Percentiles rank a stretch among this genome's conserved stretches.
These are phyloP conservation scores for Arctium minus DNA, from an alignment of 129 eudicot genomes.

Conservation along the genomic window DNA sequence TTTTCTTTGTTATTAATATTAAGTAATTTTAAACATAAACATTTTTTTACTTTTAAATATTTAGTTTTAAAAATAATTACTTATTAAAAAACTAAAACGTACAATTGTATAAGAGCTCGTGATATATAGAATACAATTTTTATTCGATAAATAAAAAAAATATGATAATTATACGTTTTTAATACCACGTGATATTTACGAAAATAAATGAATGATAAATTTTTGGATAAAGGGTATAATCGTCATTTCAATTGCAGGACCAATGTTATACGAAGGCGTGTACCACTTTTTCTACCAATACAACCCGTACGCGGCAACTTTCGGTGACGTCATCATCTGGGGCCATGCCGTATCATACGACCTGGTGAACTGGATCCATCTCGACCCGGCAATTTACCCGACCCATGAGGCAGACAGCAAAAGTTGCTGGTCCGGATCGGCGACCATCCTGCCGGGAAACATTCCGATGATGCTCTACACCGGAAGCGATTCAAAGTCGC, in stretches of 20 bases:
- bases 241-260: slow-evolving; percentile 16
- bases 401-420: slow-evolving; percentile 25
- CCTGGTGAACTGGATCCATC: slow-evolving; percentile 40
- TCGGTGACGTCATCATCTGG: slow-evolving; percentile 34
- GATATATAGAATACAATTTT: neutral
- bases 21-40: neutral
- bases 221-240: neutral
- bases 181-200: neutral
- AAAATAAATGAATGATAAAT: neutral
- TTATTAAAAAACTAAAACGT: too few relatives aligned
- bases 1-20: neutral
- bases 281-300: slow-evolving; percentile 41
- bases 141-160: neutral
- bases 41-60: too few relatives aligned
- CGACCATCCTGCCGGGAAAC: slow-evolving; percentile 34
- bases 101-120: neutral
- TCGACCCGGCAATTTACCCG: slow-evolving; percentile 45
- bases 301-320: slow-evolving; percentile 28
- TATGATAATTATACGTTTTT: too few relatives aligned
- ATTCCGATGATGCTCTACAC: slow-evolving; percentile 38
- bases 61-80: neutral
- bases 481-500: slow-evolving; percentile 27
- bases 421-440: slow-evolving; percentile 46
- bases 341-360: slow-evolving; percentile 38
- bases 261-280: slow-evolving; percentile 38